Evolutionary conservation across 495 filamentous ascomycete species (phyloP), one percentile per base, ranked within the genome.

Genomic region (Extremus antarcticus): DNA sequence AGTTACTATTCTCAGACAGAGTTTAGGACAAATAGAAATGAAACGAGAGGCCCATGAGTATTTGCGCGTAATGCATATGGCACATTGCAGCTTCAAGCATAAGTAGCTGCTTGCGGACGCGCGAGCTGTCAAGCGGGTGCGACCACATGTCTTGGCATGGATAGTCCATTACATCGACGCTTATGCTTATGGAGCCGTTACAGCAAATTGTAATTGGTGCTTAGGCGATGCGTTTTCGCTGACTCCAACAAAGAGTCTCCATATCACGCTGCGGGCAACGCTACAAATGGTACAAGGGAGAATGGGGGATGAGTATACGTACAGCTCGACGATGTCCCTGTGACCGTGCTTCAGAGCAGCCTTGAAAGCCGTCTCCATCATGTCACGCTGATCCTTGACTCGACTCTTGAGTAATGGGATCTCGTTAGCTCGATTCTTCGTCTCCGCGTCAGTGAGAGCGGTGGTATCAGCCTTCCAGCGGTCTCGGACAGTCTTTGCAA

Each of bases 321-420:
- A 82, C 78, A 82, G 78, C 61, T 82, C 76, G 55, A 90, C 65
- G 51, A 88, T 80, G 23, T 76, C 73, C 21, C 74, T 74, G 62
- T 88, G 83, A 16, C 82, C 84, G 63, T 75, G 73, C 24, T 78
- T 73, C 51, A 84, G 53, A 17, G 81, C 76, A 47, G 82, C 70
- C 47, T 68, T 73, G 29, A 85, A 72, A n/a, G 82, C 82, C 25
- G 71, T 66, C 51, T 84, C 74, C 60, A 87, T 72, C 32, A 78
- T 72, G 48, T 76, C 75, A 21, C 81, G 77, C 55, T 82, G 78
- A 48, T 73, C 66, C n/a, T 74, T 70, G 25, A 81, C 80, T 3
- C 70, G 66, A 54, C 65, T 62, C 49, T 73, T 70, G 22, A 79
- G 66, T 50, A 72, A 64, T 7, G 75, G 73, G 25, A 73, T 58